Base-by-base conservation (phyloP, 768 basidiomycete species). In the Clavaria fumosa region DNA sequence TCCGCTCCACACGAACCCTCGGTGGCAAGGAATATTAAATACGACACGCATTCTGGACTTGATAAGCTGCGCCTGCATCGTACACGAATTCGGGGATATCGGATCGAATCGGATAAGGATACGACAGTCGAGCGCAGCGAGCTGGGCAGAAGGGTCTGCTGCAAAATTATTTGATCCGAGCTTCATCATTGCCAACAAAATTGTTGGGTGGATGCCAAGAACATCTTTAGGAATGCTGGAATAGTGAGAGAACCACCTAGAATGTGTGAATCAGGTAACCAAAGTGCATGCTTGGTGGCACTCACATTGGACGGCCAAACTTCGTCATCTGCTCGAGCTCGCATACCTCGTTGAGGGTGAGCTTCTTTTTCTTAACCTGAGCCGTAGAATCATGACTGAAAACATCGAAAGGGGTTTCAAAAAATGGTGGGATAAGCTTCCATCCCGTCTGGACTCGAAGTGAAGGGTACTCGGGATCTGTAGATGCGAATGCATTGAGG, bases 241-340 rank as follows among this genome's bases (percentile, higher is more conserved):
- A 24, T 37, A 37, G 23, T 37, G 35, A n/a, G 35, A 37, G 23
- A 23, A 11, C 35, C 35, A 37, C 35, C 35, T 37, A 24, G 18
- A 24, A 37, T 23, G 18, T 37, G 23, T 14, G 17, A 14, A 22
- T 21, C 26, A n/a, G 35, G 23, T n/a, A 23, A 14, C 19, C 19
- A 23, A 10, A 24, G 3, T 28, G 26, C 14, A 9, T 37, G 22
- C 21, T 18, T 23, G 11, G n/a, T 22, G 18, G 23, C 22, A 37
- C 35, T n/a, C 35, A 37, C 35, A 37, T 37, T n/a, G 35, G 35
- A 24, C 35, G 35, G 19, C 35, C 35, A 37, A 37, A 37, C 23
- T 37, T 37, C 21, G 18, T 23, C 26, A 37, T 37, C 35, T 37
- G 35, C 23, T 24, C 35, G 26, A 37, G 19, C 18, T 37, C 35